A percentile compares a stretch with the other conserved stretches of the same genome.
Conservation (phyloP, 495 filamentous ascomycete species). For the Coniosporium apollinis region DNA sequence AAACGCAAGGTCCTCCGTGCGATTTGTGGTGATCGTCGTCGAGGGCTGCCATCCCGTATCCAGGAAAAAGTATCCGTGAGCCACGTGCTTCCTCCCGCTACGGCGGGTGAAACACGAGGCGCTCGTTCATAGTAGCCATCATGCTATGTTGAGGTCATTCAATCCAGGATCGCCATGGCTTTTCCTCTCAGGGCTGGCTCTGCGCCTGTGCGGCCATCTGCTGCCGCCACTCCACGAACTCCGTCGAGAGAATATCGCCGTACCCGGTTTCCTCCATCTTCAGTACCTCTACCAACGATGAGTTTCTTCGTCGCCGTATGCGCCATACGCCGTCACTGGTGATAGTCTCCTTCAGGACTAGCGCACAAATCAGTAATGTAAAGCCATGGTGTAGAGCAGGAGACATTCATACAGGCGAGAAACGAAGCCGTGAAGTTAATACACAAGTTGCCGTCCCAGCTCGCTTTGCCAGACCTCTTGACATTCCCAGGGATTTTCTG, state of each 20-base stretch:
- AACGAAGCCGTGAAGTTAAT: conserved; percentile 74
- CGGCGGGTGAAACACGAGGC: no score
- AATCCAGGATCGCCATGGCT: no score
- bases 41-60: no score
- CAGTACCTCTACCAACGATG: conserved; percentile 48
- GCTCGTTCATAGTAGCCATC: no score
- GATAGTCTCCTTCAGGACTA: conserved; percentile 50
- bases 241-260: conserved; percentile 56
- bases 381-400: background rate
- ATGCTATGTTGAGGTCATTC: no score
- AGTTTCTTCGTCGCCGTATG: conserved; percentile 44
- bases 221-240: conserved; percentile 60
- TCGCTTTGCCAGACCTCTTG: conserved; percentile 39
- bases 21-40: no score
- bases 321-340: conserved; percentile 64
- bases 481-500: conserved; percentile 56
- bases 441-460: conserved; percentile 81
- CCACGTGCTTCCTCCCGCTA: no score
- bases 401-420: conserved; percentile 43
- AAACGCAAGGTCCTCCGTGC: no score
- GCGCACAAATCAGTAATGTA: conserved; percentile 5
- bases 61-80: no score
- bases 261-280: conserved; percentile 55
- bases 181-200: no score
- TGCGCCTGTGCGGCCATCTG: no score